Evolutionary conservation across 192 early-diverging fungal genomes (phyloP), one percentile per base, ranked within the genome.

Genomic region (Backusella psychrophila): DNA sequence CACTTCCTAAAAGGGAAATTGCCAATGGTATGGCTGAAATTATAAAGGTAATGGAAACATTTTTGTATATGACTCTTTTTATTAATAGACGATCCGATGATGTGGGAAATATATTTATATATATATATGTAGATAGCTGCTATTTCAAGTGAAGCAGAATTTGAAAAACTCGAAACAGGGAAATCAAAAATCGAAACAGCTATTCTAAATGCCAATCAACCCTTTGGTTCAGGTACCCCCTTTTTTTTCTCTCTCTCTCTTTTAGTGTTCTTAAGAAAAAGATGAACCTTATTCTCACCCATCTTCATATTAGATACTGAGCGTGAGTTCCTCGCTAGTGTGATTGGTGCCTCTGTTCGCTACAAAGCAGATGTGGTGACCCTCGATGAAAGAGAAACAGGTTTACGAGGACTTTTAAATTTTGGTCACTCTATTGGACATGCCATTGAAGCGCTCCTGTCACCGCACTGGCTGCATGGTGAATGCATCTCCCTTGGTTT

Each of bases 351-450:
- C 66, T 94, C 95, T 0, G 95, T 90, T 41, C 85, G 90, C 9
- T 94, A 96, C 79, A 99, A 99, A 83, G 96, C 97, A 1, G 85
- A 96, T 49, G 93, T 99, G 15, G 97, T 99, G 12, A 97, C 96
- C 1, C 83, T 90, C 26, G 97, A 99, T 82, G 97, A 98, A 87
- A 90, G 95, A 65, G 97, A 99, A 81, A 88, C 90, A 31, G 96
- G 96, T 11, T 87, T 99, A 78, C 93, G 97, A 41, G 94, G 95
- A 9, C 82, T 99, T 56, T 91, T 99, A 52, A 99, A 99, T 81
- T 99, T 96, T 88, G 97, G 97, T 19, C 97, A 99, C 85, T 89
- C 96, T 4, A 90, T 99, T 56, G 97, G 97, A 34, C 97, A 99
- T 71, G 97, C 96, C 33, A 94, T 97, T 72, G 97, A 99, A 85